These are phyloP conservation scores for Teratosphaeria epicoccoides DNA, from an alignment of 2,329 filamentous ascomycete genomes.

Conservation along the genomic window DNA sequence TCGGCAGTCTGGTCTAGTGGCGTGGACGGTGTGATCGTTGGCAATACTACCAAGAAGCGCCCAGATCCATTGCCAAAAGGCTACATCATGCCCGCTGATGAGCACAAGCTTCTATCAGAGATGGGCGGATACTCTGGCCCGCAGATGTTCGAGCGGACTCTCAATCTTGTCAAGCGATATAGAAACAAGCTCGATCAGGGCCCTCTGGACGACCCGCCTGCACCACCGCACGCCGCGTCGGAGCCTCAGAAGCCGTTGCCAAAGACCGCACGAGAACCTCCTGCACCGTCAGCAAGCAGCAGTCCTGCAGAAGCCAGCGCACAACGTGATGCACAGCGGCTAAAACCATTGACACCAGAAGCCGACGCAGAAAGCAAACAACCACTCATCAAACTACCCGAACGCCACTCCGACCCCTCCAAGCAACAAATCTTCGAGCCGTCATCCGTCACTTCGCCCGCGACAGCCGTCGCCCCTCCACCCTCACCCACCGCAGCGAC, in stretches of 20 bases:
- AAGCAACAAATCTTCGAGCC: constrained; percentile 4
- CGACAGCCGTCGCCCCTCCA: constrained; percentile 1
- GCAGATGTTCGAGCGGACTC: constrained; percentile 70
- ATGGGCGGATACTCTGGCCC: constrained; percentile 86
- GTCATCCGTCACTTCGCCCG: background rate
- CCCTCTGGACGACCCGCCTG: constrained; percentile 19
- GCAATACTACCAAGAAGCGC: constrained; percentile 87
- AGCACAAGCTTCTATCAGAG: constrained; percentile 60
- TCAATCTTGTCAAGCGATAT: constrained; percentile 70
- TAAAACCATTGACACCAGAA: constrained; percentile 22
- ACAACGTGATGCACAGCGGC: constrained; percentile 19
- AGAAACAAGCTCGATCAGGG: constrained; percentile 42
- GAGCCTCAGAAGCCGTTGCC: background rate
- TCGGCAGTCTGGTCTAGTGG: constrained; percentile 72
- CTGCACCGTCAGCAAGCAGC: background rate
- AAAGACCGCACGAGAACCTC: background rate
- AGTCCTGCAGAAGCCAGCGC: constrained; percentile 15
- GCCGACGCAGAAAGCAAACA: constrained; percentile 17
- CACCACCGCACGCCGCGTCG: background rate
- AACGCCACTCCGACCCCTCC: constrained; percentile 15
- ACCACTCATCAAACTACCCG: constrained; percentile 24
- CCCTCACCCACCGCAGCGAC: constrained; percentile 1
- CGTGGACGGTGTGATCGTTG: constrained; percentile 91
- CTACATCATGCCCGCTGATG: constrained; percentile 49
- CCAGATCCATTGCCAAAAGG: constrained; percentile 59